Evolutionary conservation across 257 asterid species (phyloP), one percentile per base, ranked within the genome.

Genomic region (Solanum tacnaense): DNA sequence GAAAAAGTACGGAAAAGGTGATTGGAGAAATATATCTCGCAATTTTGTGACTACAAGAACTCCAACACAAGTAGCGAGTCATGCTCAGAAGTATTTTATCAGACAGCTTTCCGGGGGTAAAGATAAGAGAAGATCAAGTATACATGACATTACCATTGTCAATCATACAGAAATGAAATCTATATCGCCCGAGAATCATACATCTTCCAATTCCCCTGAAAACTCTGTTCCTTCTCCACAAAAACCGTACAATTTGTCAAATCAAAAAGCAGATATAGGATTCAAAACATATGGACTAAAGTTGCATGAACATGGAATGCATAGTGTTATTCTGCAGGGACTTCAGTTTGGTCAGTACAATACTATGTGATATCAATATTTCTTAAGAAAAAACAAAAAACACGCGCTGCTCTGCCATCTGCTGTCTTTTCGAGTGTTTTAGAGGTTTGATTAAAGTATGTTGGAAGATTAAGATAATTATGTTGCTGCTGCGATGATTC

Each of bases 1-100:
- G 52, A 95, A 95, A 73, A 95, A 95, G 93, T 96, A 94, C 83
- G 99, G 98, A 6, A 96, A 96, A 86, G 99, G 99, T n/a, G 99
- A 95, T 83, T 96, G 99, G 99, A 87, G 99, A 76, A 96, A 93
- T 70, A 96, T 96, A 5, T 94, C 99, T 3, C 94, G 96, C 31
- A 94, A 95, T 86, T 95, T 94, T 39, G 99, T 95, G 90, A 94
- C 95, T 16, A 90, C 97, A 9, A 91, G 99, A 88, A 95, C 99
- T 8, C 98, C 98, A 23, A 96, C 98, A 13, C 99, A 96, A 87
- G 99, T 96, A 0, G 99, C 99, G 1, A 96, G 99, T 62, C 99
- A 96, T 85, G 99, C 99, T 65, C 98, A 96, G 89, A 96, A 96
- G 92, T 96, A 95, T 78, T 97, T 95, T 52, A 97, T 94, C 88